Base-by-base conservation (phyloP, 2,329 filamentous ascomycete genomes). In the Immersiporthe knoxdaviesiana region DNA sequence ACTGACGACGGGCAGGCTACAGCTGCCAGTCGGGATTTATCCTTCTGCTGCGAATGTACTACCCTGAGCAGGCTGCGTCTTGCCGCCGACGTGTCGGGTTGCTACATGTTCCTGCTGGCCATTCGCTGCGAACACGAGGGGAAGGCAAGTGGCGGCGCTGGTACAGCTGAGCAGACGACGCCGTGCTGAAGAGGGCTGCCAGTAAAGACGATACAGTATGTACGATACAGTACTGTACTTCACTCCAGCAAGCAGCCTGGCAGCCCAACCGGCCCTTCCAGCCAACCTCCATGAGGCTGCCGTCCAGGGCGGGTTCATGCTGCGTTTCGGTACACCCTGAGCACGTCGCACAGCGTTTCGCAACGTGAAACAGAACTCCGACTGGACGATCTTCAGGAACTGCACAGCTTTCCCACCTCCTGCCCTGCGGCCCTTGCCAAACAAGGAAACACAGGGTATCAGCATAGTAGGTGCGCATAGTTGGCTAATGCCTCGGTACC, bases 361-460 rank as follows among this genome's bases (percentile, higher is more conserved):
- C 41, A 61, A 60, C 2, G 56, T 66, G 56, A 60, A 50, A 66
- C 54, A 39, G 30, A 44, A 60, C 39, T n/a, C 24, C 54, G 32
- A 32, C n/a, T 27, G 56, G 54, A 61, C 35, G 54, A 66, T 66
- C 65, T 56, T 18, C 54, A 66, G 65, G 65, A n/a, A 66, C 54
- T 52, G 41, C 27, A 60, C 24, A 35, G 41, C 39, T 30, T 30
- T 21, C 41, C 32, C 12, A 21, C 24, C 27, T 8, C 61, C 50
- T 35, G 41, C 27, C 61, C 27, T 27, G 16, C 39, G 41, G 24
- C 41, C 39, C 59, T 62, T 27, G 27, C 30, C 24, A 10, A 14
- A 14, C 37, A 24, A 62, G 35, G 59, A 62, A 24, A 21, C n/a
- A 27, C 39, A 44, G 8, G 32, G 18, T 59, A 18, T 30, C 7